Base-by-base conservation (phyloP, 202 grass and related monocot genomes). In the Carex arenaria region DNA sequence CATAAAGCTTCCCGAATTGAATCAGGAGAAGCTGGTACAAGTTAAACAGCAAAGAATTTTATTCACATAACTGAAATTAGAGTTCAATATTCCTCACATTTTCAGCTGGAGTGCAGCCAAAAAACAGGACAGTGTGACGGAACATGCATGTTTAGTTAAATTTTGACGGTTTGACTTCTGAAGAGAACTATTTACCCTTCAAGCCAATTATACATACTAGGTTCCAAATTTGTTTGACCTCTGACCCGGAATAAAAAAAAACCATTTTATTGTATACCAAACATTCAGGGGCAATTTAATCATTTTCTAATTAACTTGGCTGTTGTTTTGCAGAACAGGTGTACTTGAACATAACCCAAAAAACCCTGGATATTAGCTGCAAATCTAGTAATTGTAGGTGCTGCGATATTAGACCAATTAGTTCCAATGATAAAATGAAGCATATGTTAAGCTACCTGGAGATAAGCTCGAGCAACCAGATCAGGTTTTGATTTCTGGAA, bases 401-500 rank as follows among this genome's bases (percentile, higher is more conserved):
- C 51, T 19, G 26, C 28, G 57, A n/a, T 7, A 77, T 57, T 36
- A 53, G 52, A 51, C 15, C 17, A 6, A 19, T 36, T 53, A n/a
- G 52, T 57, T 77, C 30, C 15, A 76, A 55, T 38, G 30, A 20
- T 31, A 82, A 57, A 67, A 55, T 53, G 45, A 69, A 82, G 43
- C 31, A 83, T 79, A 71, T 56, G 36, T 55, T 69, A 85, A 61
- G 62, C 45, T 82, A 96, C 93, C 93, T 96, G 96, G 20, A 99
- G 89, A 94, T 94, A 90, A 84, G 96, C 85, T 84, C 93, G 85
- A 86, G 96, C 83, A 90, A 99, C 88, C 80, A 98, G 90, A 90
- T 94, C 93, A 71, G 96, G 93, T 82, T 93, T 61, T 53, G 86
- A 89, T 90, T 93, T 95, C 87, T 99, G 96, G 70, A 99, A 99